Percentiles rank a stretch among this genome's conserved stretches.
Evolutionary conservation across 23 red algal genomes (phyloP).

Genomic region (Cyanidium caldarium): DNA sequence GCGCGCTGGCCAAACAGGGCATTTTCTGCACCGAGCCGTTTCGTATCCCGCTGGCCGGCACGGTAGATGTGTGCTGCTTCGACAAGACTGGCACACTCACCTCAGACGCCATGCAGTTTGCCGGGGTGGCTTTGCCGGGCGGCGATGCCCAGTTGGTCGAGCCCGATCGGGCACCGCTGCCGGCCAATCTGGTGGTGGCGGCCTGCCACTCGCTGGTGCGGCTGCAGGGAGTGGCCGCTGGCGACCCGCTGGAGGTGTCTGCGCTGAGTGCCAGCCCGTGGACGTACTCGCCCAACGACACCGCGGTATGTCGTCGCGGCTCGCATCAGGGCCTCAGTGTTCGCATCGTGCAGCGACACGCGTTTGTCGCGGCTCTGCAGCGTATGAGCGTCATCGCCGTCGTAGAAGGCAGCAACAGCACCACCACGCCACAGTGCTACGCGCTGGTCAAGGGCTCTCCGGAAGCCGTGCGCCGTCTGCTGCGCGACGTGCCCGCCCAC

Average conservation of each 20-base stretch:
- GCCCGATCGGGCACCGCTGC: slow-evolving; percentile 21
- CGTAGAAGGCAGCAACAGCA: slow-evolving; percentile 18
- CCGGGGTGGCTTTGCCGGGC: slow-evolving; percentile 26
- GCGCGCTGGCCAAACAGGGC: slow-evolving; percentile 42
- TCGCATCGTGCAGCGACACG: slow-evolving; percentile 58
- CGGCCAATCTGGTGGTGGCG: slow-evolving; percentile 53
- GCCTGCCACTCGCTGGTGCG: slow-evolving; percentile 75
- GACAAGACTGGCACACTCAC: slow-evolving; percentile 98
- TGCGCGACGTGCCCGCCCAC: slow-evolving; percentile 23
- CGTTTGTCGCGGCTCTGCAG: slow-evolving; percentile 69
- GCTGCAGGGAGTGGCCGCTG: slow-evolving; percentile 51
- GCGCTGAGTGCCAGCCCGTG: slow-evolving; percentile 58
- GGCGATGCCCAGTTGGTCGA: slow-evolving; percentile 15
- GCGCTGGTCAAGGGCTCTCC: slow-evolving; percentile 88
- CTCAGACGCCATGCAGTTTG: slow-evolving; percentile 48
- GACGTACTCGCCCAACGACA: slow-evolving; percentile 23
- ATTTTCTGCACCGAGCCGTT: slow-evolving; percentile 98
- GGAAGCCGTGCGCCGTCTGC: slow-evolving; percentile 48
- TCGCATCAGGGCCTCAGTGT: not conserved
- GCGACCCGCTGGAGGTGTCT: slow-evolving; percentile 76
- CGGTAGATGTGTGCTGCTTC: slow-evolving; percentile 88
- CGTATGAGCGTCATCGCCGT: slow-evolving; percentile 86
- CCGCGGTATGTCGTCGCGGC: slow-evolving; percentile 20
- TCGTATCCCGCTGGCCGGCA: slow-evolving; percentile 89
- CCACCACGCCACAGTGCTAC: not conserved